A percentile compares a stretch with the other conserved stretches of the same genome.
Conservation (phyloP, 768 basidiomycete species). For the Crucibulum laeve region DNA sequence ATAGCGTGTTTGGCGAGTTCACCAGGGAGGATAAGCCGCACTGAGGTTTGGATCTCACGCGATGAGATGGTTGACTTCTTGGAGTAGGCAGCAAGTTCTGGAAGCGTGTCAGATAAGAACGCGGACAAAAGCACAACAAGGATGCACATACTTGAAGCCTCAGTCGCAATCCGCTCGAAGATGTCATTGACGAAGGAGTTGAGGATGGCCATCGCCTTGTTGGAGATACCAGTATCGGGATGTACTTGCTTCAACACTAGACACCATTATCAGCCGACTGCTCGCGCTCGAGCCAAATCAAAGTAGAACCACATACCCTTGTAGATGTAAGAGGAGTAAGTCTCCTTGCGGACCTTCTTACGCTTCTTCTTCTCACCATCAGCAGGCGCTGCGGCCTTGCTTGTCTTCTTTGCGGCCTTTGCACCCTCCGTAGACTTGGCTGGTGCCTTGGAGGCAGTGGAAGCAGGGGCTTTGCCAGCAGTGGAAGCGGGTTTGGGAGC, state of each 20-base stretch:
- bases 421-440: constrained; percentile 58
- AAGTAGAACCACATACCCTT: constrained; percentile 55
- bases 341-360: constrained; percentile 87
- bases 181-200: constrained; percentile 94
- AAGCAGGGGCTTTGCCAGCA: constrained; percentile 74
- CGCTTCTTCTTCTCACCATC: constrained; percentile 86
- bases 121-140: neutral
- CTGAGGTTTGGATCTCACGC: constrained; percentile 96
- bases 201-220: constrained; percentile 91
- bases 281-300: neutral
- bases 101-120: constrained; percentile 4
- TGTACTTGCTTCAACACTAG: constrained; percentile 94
- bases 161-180: constrained; percentile 88
- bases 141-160: constrained; percentile 72
- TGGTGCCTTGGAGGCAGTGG: constrained; percentile 67
- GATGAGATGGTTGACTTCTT: constrained; percentile 99
- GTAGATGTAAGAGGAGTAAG: constrained; percentile 94
- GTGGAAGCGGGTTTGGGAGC: constrained; percentile 79
- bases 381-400: constrained; percentile 47
- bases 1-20: constrained; percentile 93
- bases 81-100: constrained; percentile 94
- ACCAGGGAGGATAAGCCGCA: constrained; percentile 94
- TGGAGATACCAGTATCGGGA: constrained; percentile 98
- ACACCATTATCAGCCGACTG: neutral
- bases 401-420: constrained; percentile 79